Conservation (phyloP, 2,329 filamentous ascomycete genomes). For the Aureobasidium sp. region DNA sequence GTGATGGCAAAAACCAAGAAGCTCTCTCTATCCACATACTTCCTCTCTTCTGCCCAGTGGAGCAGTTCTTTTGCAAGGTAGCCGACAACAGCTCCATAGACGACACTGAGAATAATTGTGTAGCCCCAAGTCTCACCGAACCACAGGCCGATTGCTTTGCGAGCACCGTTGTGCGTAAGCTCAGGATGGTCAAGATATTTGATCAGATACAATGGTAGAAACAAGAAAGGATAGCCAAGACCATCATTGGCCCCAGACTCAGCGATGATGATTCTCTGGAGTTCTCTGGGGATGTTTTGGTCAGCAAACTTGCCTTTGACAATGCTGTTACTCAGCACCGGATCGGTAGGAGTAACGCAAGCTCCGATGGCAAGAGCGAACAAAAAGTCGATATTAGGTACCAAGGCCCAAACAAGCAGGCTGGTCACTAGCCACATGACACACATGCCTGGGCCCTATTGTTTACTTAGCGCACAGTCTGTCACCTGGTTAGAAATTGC, state of each 20-base stretch:
- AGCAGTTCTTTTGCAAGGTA: constrained; percentile 75
- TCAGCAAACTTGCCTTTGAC: constrained; percentile 92
- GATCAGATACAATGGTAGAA: constrained; percentile 74
- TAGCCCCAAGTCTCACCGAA: constrained; percentile 82
- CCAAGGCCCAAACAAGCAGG: constrained; percentile 66
- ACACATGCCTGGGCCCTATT: constrained; percentile 65
- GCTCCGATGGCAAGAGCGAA: constrained; percentile 73
- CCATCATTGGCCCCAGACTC: constrained; percentile 89
- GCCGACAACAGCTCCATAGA: constrained; percentile 69
- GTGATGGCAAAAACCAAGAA: constrained; percentile 82
- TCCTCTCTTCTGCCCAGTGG: constrained; percentile 72
- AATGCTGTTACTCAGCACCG: constrained; percentile 78
- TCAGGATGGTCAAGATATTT: constrained; percentile 56
- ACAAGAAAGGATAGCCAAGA: constrained; percentile 80
- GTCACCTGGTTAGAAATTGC: neutral
- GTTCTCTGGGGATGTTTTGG: constrained; percentile 70
- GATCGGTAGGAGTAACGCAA: constrained; percentile 88
- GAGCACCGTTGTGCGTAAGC: constrained; percentile 38
- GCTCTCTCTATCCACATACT: constrained; percentile 77
- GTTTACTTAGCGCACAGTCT: neutral
- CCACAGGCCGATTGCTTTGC: constrained; percentile 67
- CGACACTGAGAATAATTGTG: constrained; percentile 66
- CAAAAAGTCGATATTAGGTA: constrained; percentile 62
- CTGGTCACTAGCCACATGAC: constrained; percentile 81
- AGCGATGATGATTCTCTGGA: constrained; percentile 58